Conservation (phyloP, 345 rosid genomes). For the Citrus maxima region DNA sequence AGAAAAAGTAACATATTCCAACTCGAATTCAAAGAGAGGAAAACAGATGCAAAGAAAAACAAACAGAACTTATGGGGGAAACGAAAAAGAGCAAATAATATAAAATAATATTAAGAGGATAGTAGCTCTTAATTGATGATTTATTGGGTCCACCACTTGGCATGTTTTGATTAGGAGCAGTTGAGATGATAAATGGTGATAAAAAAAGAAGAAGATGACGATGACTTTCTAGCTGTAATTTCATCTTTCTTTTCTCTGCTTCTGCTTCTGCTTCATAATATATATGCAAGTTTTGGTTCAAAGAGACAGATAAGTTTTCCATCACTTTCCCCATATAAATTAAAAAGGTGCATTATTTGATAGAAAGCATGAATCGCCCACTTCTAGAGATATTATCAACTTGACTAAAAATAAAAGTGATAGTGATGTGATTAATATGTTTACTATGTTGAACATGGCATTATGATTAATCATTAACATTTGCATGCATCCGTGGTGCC, state of each 20-base stretch:
- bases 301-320: neutral
- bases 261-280: neutral
- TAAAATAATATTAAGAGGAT: too few relatives aligned
- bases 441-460: too few relatives aligned
- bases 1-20: neutral
- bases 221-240: slow-evolving; percentile 4
- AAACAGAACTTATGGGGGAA: neutral
- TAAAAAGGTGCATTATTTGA: neutral
- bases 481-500: too few relatives aligned
- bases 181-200: neutral
- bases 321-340: neutral
- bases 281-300: neutral
- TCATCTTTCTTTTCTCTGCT: neutral
- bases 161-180: neutral
- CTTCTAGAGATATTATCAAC: neutral
- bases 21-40: neutral
- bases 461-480: too few relatives aligned
- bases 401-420: too few relatives aligned
- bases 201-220: neutral
- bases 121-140: neutral
- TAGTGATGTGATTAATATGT: too few relatives aligned
- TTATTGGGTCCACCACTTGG: neutral
- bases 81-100: too few relatives aligned
- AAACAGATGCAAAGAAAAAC: neutral
- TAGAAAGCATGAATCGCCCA: neutral